Conservation (phyloP, 129 eudicot species). For the sunflower (Helianthus annuus) region HanXRQr2.0-SUNRISE NC_035444.2:67245761-67246260, state of each 20-base stretch:
- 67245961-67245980: background rate
- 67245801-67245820: background rate
- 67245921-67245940: background rate
- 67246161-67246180: background rate
- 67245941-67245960: background rate
- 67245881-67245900: background rate
- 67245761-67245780: background rate
- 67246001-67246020: background rate
- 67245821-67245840: background rate
- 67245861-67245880: background rate
- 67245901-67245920: background rate
- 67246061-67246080: slow-evolving; percentile 11
- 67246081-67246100: slow-evolving; percentile 13
- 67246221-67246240: background rate
- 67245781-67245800: background rate
- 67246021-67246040: slow-evolving; percentile 23
- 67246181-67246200: background rate
- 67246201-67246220: background rate
- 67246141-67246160: background rate
- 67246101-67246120: slow-evolving; percentile 7
- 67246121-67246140: slow-evolving; percentile 13
- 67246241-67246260: background rate
- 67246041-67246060: background rate
- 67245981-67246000: slow-evolving; percentile 25
- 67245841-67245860: background rate